Conservation (phyloP, 371 early-diverging fungal species). For the Mortierella sp. region DNA sequence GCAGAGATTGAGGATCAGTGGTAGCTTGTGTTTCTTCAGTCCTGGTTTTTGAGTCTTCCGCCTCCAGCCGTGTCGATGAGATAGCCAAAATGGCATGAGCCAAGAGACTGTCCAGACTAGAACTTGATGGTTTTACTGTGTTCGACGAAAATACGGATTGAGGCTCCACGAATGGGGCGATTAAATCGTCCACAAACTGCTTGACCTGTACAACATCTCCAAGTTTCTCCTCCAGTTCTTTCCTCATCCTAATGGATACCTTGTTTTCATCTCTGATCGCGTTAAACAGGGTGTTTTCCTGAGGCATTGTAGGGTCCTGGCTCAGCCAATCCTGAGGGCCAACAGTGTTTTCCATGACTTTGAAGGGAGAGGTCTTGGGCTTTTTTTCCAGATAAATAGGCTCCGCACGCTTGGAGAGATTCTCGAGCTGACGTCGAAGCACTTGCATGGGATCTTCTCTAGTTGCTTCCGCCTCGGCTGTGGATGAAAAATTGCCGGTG, state of each 20-base stretch:
- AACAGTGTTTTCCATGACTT: slow-evolving; percentile 40
- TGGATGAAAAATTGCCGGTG: not conserved
- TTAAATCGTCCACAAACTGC: slow-evolving; percentile 46
- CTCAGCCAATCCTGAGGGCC: slow-evolving; percentile 44
- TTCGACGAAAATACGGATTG: not conserved
- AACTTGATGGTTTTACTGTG: slow-evolving; percentile 25
- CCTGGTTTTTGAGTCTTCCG: not conserved
- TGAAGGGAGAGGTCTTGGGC: slow-evolving; percentile 37
- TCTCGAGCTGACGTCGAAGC: slow-evolving; percentile 42
- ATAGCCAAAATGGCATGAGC: slow-evolving; percentile 35
- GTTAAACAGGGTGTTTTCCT: slow-evolving; percentile 31
- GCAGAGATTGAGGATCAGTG: not conserved
- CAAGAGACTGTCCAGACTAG: slow-evolving; percentile 40
- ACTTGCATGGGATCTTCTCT: slow-evolving; percentile 37
- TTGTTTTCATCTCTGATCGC: slow-evolving; percentile 47
- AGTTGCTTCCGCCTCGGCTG: not conserved
- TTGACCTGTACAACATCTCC: slow-evolving; percentile 31
- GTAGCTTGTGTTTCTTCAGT: not conserved
- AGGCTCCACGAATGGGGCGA: slow-evolving; percentile 20
- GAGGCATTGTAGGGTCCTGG: slow-evolving; percentile 25
- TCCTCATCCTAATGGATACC: slow-evolving; percentile 49
- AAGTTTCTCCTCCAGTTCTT: slow-evolving; percentile 35
- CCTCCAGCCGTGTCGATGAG: slow-evolving; percentile 12
- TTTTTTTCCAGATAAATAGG: slow-evolving; percentile 46
- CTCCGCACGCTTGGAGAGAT: slow-evolving; percentile 41